These are phyloP conservation scores for Aspergillus bertholletiae DNA, from an alignment of 495 filamentous ascomycete genomes.

Conservation along the genomic window DNA sequence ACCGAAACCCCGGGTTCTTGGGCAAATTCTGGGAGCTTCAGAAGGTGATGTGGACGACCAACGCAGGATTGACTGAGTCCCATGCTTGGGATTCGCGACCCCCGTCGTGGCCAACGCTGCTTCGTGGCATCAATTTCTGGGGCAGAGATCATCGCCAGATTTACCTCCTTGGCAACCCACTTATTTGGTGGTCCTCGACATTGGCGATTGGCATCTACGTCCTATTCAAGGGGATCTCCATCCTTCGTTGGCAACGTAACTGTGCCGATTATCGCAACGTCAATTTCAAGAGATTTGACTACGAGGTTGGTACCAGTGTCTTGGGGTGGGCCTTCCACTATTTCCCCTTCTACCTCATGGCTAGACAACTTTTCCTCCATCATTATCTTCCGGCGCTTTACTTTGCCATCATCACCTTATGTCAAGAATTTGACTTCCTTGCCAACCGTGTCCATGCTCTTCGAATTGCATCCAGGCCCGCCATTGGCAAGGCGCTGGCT, in stretches of 20 bases:
- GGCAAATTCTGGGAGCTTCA: slow-evolving; percentile 99
- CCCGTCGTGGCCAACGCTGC: slow-evolving; percentile 86
- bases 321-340: slow-evolving; percentile 96
- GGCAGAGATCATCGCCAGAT: slow-evolving; percentile 90
- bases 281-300: slow-evolving; percentile 93
- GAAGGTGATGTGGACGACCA: slow-evolving; percentile 98
- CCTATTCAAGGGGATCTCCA: slow-evolving; percentile 78
- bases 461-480: slow-evolving; percentile 66
- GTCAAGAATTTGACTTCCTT: slow-evolving; percentile 83
- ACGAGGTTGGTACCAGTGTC: slow-evolving; percentile 86
- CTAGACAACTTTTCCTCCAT: slow-evolving; percentile 94
- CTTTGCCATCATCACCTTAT: slow-evolving; percentile 85
- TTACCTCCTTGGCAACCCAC: slow-evolving; percentile 92
- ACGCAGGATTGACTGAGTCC: slow-evolving; percentile 92
- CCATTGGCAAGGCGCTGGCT: slow-evolving; percentile 67
- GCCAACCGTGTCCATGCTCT: slow-evolving; percentile 62
- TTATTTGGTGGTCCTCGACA: slow-evolving; percentile 92
- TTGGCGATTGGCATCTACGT: slow-evolving; percentile 74
- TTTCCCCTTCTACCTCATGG: slow-evolving; percentile 97
- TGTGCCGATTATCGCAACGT: slow-evolving; percentile 78
- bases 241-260: slow-evolving; percentile 91
- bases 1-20: slow-evolving; percentile 89
- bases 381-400: slow-evolving; percentile 96
- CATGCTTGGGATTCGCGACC: slow-evolving; percentile 98
- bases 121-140: slow-evolving; percentile 99